phyloP scores from a whole-genome alignment of 352 stramenopile genomes.

The Globisporangium yorkense region DNA sequence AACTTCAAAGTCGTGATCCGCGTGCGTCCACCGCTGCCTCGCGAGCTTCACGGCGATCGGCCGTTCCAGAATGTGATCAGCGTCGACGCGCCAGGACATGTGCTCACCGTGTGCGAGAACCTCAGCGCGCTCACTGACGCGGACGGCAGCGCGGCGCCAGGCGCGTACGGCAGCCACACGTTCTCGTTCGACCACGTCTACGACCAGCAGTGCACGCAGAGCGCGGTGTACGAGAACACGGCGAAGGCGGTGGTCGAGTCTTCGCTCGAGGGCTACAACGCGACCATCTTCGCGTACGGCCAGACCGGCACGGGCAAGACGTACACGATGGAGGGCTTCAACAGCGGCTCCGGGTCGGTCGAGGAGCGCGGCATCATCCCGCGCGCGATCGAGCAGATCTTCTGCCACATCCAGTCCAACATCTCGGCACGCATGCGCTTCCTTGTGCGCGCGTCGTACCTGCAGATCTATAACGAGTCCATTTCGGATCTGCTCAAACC shows the following conservation, averaged over 20 bases:
- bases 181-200: slow-evolving; percentile 96
- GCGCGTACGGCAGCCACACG: slow-evolving; percentile 79
- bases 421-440: slow-evolving; percentile 83
- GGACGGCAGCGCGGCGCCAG: slow-evolving; percentile 20
- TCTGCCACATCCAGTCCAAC: slow-evolving; percentile 88
- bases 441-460: slow-evolving; percentile 88
- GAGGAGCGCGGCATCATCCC: slow-evolving; percentile 97
- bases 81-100: slow-evolving; percentile 79
- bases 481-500: slow-evolving; percentile 94
- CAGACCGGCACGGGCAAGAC: slow-evolving; percentile 92
- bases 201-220: slow-evolving; percentile 87
- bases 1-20: slow-evolving; percentile 94
- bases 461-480: slow-evolving; percentile 95
- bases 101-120: slow-evolving; percentile 89
- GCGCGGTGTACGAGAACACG: slow-evolving; percentile 91
- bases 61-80: slow-evolving; percentile 90
- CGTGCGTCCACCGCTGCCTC: slow-evolving; percentile 80
- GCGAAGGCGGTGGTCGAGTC: slow-evolving; percentile 91
- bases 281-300: slow-evolving; percentile 89
- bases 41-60: slow-evolving; percentile 84
- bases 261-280: slow-evolving; percentile 90
- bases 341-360: slow-evolving; percentile 76
- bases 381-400: slow-evolving; percentile 95
- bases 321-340: slow-evolving; percentile 97
- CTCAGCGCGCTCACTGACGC: slow-evolving; percentile 37